Evolutionary conservation across 352 stramenopile genomes (phyloP).

Genomic region (Globisporangium iwayamae): DNA sequence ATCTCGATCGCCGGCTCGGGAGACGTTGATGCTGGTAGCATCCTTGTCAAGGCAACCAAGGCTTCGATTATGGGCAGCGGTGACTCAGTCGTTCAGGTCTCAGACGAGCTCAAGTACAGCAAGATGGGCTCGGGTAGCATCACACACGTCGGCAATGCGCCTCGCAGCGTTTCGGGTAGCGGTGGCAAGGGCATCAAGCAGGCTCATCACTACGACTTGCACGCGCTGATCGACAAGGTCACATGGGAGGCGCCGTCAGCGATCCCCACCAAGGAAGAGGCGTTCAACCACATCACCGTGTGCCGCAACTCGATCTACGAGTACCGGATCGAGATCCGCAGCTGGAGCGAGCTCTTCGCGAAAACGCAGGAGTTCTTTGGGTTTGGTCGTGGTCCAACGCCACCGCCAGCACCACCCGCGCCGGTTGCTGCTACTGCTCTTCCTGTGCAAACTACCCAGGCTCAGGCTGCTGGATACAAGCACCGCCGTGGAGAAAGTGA

Average conservation of each 20-base stretch:
- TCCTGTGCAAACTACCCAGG: background rate
- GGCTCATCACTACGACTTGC: background rate
- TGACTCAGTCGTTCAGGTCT: constrained; percentile 15
- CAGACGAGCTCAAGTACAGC: constrained; percentile 5
- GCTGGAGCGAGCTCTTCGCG: constrained; percentile 12
- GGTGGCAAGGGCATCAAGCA: constrained; percentile 3
- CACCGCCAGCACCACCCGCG: background rate
- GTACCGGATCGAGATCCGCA: constrained; percentile 15
- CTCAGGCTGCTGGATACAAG: background rate
- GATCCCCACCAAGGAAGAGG: constrained; percentile 11
- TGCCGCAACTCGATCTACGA: background rate
- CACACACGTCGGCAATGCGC: constrained; percentile 16
- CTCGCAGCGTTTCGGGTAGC: constrained; percentile 3
- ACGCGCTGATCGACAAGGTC: constrained; percentile 8
- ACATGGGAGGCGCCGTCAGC: constrained; percentile 2
- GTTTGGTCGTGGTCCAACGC: background rate
- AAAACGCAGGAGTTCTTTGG: constrained; percentile 10
- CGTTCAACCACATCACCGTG: constrained; percentile 14
- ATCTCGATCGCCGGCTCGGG: constrained; percentile 26
- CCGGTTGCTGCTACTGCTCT: background rate
- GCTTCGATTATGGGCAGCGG: constrained; percentile 23
- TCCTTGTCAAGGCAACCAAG: constrained; percentile 11
- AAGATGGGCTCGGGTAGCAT: constrained; percentile 19
- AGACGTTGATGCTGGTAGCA: constrained; percentile 19
- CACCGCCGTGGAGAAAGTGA: background rate